Base-by-base conservation (phyloP, 2,329 filamentous ascomycete genomes). In the Alternaria conjuncta region DNA sequence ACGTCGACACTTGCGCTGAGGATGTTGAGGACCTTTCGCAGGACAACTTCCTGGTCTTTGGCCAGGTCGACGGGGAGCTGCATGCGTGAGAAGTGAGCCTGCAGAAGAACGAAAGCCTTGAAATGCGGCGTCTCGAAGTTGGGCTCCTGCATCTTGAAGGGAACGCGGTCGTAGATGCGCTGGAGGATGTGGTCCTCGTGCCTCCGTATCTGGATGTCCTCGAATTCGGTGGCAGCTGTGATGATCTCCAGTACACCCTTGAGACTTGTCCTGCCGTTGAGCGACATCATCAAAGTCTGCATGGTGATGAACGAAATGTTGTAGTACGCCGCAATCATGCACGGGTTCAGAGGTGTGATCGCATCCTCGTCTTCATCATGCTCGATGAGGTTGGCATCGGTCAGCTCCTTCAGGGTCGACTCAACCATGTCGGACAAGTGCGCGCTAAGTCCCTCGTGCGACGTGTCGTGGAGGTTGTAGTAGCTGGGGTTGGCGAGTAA, bases 291-390 rank as follows among this genome's bases (percentile, higher is more conserved):
- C 86, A 99, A 95, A 0, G 96, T 99, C 82, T 99, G 95, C 94
- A 99, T 99, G 3, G 96, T 99, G 79, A 97, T 92, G 83, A 97
- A 98, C 6, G 95, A 97, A 76, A 99, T 97, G 81, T 97, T 98
- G 86, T 99, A 99, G 85, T 99, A 98, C 2, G 96, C 94, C 10
- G 93, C 94, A 76, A 99, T 98, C 92, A 97, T 97, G 70, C 96
- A 96, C 3, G 95, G 92, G 79, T 99, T 98, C 73, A 97, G 88
- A 13, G 96, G 94, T 18, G 92, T 88, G 47, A 98, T 90, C 1
- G 90, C 90, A 73, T 97, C 95, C 76, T 98, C 84, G 5, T 85
- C 95, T 76, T 97, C 94, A 69, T 98, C 95, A 53, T 97, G 88
- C 72, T 98, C 94, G 70, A 99, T 94, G 68, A 99, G 95, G 85